phyloP scores from a whole-genome alignment of 257 asterid species.

The Solanum ahanhuiri region DNA sequence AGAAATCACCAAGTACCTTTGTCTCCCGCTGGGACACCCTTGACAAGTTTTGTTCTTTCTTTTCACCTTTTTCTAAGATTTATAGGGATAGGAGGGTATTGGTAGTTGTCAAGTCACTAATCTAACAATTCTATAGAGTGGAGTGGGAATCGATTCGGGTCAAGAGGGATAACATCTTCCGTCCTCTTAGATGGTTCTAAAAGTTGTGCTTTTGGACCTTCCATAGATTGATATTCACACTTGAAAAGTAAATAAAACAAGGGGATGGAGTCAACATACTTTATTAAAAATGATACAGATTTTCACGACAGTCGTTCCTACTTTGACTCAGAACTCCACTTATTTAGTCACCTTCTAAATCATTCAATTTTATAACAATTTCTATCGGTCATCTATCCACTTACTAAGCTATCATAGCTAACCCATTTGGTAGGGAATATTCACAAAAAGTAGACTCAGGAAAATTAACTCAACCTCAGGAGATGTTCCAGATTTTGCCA shows the following conservation, averaged over 20 bases:
- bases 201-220: not conserved
- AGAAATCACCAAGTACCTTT: not conserved
- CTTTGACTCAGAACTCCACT: not conserved
- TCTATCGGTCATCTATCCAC: not conserved
- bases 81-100: not conserved
- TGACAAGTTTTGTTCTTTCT: not conserved
- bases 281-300: not conserved
- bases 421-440: not conserved
- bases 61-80: not conserved
- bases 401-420: not conserved
- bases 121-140: not conserved
- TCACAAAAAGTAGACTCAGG: not conserved
- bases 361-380: not conserved
- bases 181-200: not conserved
- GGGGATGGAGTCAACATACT: not conserved
- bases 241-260: not conserved
- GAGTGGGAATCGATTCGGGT: not conserved
- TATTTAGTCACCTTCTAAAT: not conserved
- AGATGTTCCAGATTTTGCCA: slow-evolving; percentile 62
- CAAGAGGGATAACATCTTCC: not conserved
- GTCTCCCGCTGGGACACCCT: not conserved
- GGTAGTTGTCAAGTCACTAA: not conserved
- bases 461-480: slow-evolving; percentile 8
- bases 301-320: not conserved
- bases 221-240: not conserved